Evolutionary conservation across 2,329 filamentous ascomycete genomes (phyloP), one percentile per base, ranked within the genome.

Genomic region (Periglandula ipomoeae): DNA sequence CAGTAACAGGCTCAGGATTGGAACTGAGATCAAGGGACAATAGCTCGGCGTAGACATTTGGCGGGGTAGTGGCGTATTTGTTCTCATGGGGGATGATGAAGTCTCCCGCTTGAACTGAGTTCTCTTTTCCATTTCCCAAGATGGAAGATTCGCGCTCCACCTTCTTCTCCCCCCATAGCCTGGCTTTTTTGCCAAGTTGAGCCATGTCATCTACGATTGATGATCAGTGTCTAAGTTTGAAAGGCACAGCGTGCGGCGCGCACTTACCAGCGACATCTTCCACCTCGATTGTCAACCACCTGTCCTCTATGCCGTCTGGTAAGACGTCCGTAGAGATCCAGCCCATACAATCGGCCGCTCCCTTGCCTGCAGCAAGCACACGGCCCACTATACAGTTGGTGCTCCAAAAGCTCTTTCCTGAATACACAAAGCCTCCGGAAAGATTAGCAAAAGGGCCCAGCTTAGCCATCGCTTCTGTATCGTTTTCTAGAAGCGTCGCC

Each of bases 331-430:
- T 81, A 10, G 79, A 82, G 47, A 85, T 70, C 82, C 82, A 84
- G 46, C 81, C 81, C 78, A 85, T 80, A 59, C 81, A 81, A 59
- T 85, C 81, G 0, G 74, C 74, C 15, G 80, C 75, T 3, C 79
- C 80, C 47, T 74, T 74, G 7, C 78, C 76, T 24, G 80, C 81
- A 26, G 81, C 81, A 30, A 85, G 65, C 3, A 85, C 79, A 24
- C 80, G 75, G 3, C 81, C 82, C 9, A 85, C 75, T 38, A 85
- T 71, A 58, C 81, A 84, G 11, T 75, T 72, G 1, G 78, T 83
- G 62, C 81, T 85, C 82, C 82, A 85, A 60, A 84, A 85, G 52
- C 80, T 85, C 67, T 79, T 82, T 2, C 73, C 73, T 4, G 63
- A 65, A 57, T 84, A 84, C 3, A 83, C 70, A 53, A 85, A 85